phyloP scores from a whole-genome alignment of 306 rosid species.

The Elaeagnus macrophylla region DNA sequence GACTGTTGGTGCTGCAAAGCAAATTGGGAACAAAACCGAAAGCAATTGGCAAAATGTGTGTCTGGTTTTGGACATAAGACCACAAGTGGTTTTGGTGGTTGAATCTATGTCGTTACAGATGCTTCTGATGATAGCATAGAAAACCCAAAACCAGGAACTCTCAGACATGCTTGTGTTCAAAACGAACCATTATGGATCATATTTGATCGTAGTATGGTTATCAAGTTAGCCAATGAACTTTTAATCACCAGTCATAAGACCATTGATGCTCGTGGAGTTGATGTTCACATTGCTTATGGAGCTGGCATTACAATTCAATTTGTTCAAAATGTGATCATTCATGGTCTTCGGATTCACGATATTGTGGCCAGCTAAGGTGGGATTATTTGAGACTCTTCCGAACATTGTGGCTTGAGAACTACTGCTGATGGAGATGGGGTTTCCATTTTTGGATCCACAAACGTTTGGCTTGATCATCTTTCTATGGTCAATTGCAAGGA shows the following conservation, averaged over 20 bases:
- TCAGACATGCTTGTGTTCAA: constrained; percentile 40
- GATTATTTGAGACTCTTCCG: constrained; percentile 38
- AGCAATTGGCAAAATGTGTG: constrained; percentile 40
- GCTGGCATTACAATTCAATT: constrained; percentile 54
- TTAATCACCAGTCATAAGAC: constrained; percentile 57
- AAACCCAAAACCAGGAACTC: constrained; percentile 56
- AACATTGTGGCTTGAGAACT: constrained; percentile 43
- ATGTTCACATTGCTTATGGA: constrained; percentile 45
- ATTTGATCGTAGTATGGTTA: constrained; percentile 44
- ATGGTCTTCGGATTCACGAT: constrained; percentile 41
- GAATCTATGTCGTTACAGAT: constrained; percentile 43
- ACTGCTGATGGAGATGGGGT: constrained; percentile 70
- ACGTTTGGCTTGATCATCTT: constrained; percentile 77
- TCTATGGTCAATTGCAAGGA: constrained; percentile 51
- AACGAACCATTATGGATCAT: constrained; percentile 67
- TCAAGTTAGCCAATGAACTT: constrained; percentile 45
- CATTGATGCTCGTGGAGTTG: constrained; percentile 74
- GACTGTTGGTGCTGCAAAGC: constrained; percentile 66
- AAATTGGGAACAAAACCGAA: constrained; percentile 54
- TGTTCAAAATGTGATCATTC: constrained; percentile 52
- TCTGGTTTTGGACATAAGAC: constrained; percentile 62
- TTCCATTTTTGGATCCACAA: constrained; percentile 48
- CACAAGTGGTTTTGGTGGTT: constrained; percentile 46
- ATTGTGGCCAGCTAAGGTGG: constrained; percentile 27
- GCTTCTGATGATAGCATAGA: constrained; percentile 33